Evolutionary conservation across 108 stramenopile genomes (phyloP), one percentile per base, ranked within the genome.

Genomic region (Pelagomonas calceolata): DNA sequence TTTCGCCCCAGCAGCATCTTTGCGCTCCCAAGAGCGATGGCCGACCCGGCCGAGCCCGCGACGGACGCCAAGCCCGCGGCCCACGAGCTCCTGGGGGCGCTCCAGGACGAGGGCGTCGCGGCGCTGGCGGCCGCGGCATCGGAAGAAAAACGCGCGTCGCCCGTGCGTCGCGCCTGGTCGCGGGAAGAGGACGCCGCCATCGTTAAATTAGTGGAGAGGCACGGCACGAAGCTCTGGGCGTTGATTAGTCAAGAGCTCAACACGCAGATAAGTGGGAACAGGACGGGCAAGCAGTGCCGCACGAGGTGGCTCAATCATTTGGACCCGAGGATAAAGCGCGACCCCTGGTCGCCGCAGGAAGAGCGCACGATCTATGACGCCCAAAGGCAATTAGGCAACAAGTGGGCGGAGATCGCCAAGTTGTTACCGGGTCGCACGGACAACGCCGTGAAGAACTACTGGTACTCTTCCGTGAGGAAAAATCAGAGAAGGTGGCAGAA

Each of bases 381-480:
- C 31, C 90, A 90, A 66, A 80, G 69, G 44, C 68, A 43, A 1
- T 64, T 81, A 73, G 90, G 76, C 43, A 92, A 82, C 70, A 74
- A 79, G 37, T 92, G 91, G 91, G 95, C 95, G 0, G 92, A 95
- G 81, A 96, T 98, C 63, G 92, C 94, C 66, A 96, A 96, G 79
- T 80, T 85, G 31, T 74, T 98, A 68, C 81, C 89, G 18, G 97
- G 97, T 37, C 72, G 95, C 43, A 98, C 97, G 17, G 97, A 98
- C 80, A 98, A 98, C 80, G 90, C 94, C 39, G 96, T 98, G 75
- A 98, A 98, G 84, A 97, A 97, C 75, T 81, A 94, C 71, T 99
- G 94, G 93, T 94, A 97, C 78, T 84, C 82, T 4, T 92, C 92
- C 14, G 64, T 95, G 69, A 91, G 93, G 9, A 43, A 43, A 12